Base-by-base conservation (phyloP, 2,329 filamentous ascomycete genomes). In the Leptographium lundbergii region DNA sequence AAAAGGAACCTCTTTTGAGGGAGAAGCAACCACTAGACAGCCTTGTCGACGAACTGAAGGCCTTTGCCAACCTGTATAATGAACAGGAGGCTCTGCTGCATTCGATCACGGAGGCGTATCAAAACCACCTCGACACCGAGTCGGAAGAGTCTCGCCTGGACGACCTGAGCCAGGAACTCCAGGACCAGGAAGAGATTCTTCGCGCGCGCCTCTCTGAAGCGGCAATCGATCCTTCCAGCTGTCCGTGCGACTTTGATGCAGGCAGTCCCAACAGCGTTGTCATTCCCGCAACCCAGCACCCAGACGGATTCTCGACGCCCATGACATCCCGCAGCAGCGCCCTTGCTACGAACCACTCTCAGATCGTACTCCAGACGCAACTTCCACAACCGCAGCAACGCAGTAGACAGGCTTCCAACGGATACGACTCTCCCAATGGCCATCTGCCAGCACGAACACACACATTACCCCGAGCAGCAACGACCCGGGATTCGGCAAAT, bases 321-420 rank as follows among this genome's bases (percentile, higher is more conserved):
- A 66, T 65, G 25, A 68, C 67, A 11, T 69, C 72, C 5, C 68
- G 66, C 52, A 70, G 73, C n/a, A 67, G 65, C 10, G 67, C 69
- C 3, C 39, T 67, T 14, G 64, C 65, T 19, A 65, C 68, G 1
- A 68, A 68, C 29, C 70, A 70, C 14, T 75, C 76, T 1, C 76
- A 82, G 61, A 71, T 81, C 22, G 73, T 81, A 24, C 72, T 75
- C 24, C 79, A 81, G 64, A 81, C 79, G 1, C 79, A 81, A 58
- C 64, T 77, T 4, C 58, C 62, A 1, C 34, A 53, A 19, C 57
- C 57, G 6, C 57, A 4, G 4, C 50, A 27, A 32, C 50, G 24
- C 7, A 24, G 5, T 6, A 27, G 50, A 10, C 27, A 34, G 7
- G 4, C 42, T n/a, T 19, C 45, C 11, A 29, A 45, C n/a, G 13